Conservation (phyloP, 768 basidiomycete genomes). For the Russula emetica region DNA sequence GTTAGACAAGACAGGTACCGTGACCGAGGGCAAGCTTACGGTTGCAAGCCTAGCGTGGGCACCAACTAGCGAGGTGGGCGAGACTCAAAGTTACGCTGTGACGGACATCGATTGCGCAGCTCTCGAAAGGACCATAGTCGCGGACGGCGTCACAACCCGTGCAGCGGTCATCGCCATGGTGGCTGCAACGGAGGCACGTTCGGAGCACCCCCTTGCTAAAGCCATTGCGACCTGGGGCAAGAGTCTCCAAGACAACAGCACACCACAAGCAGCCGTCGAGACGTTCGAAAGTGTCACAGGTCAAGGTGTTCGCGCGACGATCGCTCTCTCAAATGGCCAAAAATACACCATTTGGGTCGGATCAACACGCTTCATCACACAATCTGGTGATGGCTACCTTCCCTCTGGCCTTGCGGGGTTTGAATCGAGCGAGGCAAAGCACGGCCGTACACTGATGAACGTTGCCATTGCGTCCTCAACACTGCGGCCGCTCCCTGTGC, state of each 20-base stretch:
- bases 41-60: conserved; percentile 80
- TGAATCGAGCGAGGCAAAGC: conserved; percentile 61
- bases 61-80: conserved; percentile 36
- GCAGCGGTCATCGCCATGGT: conserved; percentile 73
- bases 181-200: conserved; percentile 80
- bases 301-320: conserved; percentile 73
- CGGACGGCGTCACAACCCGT: conserved; percentile 59
- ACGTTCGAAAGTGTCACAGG: conserved; percentile 88
- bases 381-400: conserved; percentile 48
- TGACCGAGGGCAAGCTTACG: conserved; percentile 90
- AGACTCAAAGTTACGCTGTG: conserved; percentile 25
- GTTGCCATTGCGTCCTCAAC: conserved; percentile 57
- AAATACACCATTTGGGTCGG: conserved; percentile 65
- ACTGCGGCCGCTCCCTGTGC: conserved; percentile 52
- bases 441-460: conserved; percentile 84
- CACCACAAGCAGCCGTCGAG: conserved; percentile 54
- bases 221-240: conserved; percentile 84
- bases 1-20: conserved; percentile 96
- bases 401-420: conserved; percentile 60
- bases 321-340: conserved; percentile 47
- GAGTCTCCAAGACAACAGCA: conserved; percentile 46
- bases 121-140: conserved; percentile 38
- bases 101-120: conserved; percentile 26
- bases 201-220: conserved; percentile 94
- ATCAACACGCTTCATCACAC: conserved; percentile 64